Evolutionary conservation across 208 protist genomes (phyloP).

Genomic region (Leptomonas pyrrhocoris): DNA sequence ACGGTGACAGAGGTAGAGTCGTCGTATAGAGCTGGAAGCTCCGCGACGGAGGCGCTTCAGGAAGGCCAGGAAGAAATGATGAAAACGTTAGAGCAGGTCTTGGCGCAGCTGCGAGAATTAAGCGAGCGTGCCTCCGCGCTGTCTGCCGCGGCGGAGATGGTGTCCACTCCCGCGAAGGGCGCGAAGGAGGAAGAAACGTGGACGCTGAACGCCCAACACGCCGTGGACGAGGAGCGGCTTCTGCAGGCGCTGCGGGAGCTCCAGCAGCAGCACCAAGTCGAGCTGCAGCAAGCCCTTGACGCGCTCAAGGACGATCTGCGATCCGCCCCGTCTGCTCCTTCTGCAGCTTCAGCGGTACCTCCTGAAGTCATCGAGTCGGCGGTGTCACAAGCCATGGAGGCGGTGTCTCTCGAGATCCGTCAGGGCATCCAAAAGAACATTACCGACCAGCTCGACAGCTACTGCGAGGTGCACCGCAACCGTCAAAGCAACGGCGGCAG

Average conservation of each 20-base stretch:
- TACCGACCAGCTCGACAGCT: slow-evolving; percentile 27
- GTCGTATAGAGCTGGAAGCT: neutral
- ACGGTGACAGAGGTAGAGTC: neutral
- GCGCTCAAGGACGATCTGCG: slow-evolving; percentile 15
- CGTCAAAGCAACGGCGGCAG: neutral
- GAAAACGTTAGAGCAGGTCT: slow-evolving; percentile 5
- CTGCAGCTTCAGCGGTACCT: neutral
- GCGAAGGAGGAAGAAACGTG: neutral
- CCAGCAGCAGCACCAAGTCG: slow-evolving; percentile 19
- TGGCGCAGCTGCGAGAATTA: slow-evolving; percentile 25
- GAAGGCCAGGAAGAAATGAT: slow-evolving; percentile 7
- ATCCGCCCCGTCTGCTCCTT: too few species aligned
- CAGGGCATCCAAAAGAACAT: slow-evolving; percentile 19
- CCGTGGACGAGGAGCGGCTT: slow-evolving; percentile 18
- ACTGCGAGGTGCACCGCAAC: slow-evolving; percentile 33
- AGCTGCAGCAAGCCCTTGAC: slow-evolving; percentile 2
- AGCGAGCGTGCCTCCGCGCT: slow-evolving; percentile 16
- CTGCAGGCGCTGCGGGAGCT: slow-evolving; percentile 14
- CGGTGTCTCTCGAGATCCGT: slow-evolving; percentile 1
- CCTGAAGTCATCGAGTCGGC: slow-evolving; percentile 6
- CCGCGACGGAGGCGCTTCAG: neutral
- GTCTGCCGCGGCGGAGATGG: neutral
- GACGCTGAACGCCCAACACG: neutral
- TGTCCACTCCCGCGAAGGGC: neutral
- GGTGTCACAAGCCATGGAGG: neutral